Percentiles rank a stretch among this genome's conserved stretches.
phyloP scores from a whole-genome alignment of 176 grass and related monocot genomes.

The Rhynchospora pubera region DNA sequence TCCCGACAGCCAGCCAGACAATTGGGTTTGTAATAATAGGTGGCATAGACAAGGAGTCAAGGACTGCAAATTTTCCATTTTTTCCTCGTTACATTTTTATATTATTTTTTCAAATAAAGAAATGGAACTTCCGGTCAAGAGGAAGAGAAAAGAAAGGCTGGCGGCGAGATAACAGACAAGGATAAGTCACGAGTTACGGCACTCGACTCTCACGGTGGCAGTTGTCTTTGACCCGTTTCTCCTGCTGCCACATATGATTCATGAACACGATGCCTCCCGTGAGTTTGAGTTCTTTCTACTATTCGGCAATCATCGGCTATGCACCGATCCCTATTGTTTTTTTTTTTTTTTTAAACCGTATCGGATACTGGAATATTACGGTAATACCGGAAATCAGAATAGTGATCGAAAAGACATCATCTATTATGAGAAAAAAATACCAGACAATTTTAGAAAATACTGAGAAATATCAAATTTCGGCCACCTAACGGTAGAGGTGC shows the following conservation, averaged over 20 bases:
- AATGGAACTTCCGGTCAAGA: background rate
- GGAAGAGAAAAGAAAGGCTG: background rate
- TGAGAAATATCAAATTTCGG: too few species aligned
- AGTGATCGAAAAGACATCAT: too few species aligned
- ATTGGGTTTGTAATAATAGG: background rate
- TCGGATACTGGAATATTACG: too few species aligned
- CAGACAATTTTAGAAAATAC: too few species aligned
- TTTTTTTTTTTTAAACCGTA: background rate
- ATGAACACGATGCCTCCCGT: background rate
- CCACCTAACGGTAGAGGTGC: too few species aligned
- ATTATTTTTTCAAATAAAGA: background rate
- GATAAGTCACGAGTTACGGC: background rate
- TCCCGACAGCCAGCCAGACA: background rate
- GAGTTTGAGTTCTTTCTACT: background rate
- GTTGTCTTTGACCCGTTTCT: slow-evolving; percentile 6
- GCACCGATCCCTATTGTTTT: background rate
- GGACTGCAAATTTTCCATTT: background rate
- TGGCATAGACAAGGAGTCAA: background rate
- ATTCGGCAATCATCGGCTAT: background rate
- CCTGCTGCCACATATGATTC: background rate
- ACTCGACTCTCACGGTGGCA: background rate
- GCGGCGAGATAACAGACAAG: background rate
- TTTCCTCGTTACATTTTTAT: background rate
- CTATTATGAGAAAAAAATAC: too few species aligned
- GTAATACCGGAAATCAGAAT: too few species aligned